These are phyloP conservation scores for Euphrasia confusa DNA, from an alignment of 257 asterid species.

Conservation along the genomic window DNA sequence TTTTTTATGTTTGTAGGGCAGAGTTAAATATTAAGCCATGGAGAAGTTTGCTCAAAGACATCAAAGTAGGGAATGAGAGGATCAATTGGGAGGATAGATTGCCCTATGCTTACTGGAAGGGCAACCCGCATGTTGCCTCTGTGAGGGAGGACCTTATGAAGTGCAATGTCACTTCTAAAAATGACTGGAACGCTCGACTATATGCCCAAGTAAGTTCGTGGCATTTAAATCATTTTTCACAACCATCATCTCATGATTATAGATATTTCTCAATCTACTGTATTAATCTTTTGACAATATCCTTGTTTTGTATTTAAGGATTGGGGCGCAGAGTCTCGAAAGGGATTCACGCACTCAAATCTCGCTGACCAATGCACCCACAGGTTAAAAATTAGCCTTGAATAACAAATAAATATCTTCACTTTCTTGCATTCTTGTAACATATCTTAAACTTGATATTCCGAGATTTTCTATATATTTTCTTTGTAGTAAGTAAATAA, in stretches of 20 bases:
- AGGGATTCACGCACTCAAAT: conserved; percentile 56
- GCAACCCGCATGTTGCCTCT: conserved; percentile 45
- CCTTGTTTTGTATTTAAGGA: conserved; percentile 29
- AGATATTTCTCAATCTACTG: not conserved
- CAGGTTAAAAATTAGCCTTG: conserved; percentile 30
- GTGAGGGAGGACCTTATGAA: conserved; percentile 52
- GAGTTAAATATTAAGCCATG: conserved; percentile 47
- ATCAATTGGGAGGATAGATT: conserved; percentile 52
- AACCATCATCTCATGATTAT: not conserved
- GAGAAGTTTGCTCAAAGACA: conserved; percentile 36
- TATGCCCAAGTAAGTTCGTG: conserved; percentile 41
- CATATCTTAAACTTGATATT: too few relatives aligned
- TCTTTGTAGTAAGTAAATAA: not conserved
- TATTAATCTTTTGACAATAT: not conserved
- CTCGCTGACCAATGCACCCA: conserved; percentile 60
- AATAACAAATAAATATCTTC: not conserved
- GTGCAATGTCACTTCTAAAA: conserved; percentile 46
- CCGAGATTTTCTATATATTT: too few relatives aligned
- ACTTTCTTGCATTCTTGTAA: not conserved
- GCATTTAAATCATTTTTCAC: not conserved
- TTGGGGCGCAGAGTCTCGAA: conserved; percentile 41
- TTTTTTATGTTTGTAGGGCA: conserved; percentile 26
- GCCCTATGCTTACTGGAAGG: conserved; percentile 72
- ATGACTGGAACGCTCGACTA: conserved; percentile 64
- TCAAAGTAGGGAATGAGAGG: conserved; percentile 44